Base-by-base conservation (phyloP, 1,284 basidiomycete genomes). In the Cryptococcus sp. region DNA sequence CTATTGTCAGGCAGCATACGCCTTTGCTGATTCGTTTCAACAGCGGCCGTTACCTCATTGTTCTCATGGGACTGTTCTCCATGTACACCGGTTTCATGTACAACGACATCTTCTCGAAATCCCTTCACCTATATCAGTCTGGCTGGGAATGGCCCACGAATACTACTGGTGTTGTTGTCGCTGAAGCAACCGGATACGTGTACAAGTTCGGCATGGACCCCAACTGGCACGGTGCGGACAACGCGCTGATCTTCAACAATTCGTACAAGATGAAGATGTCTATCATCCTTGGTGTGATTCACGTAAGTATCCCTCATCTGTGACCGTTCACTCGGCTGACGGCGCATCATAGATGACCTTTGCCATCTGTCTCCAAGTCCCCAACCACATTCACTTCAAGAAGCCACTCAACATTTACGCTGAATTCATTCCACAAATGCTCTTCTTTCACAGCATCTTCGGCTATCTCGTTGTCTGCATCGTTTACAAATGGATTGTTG, bases 181-280 rank as follows among this genome's bases (percentile, higher is more conserved):
- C 84, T 15, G 70, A 81, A 6, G 69, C 82, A 22, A 90, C 83
- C 57, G 88, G 88, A 3, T 81, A 83, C 66, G 82, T 86, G 38
- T 99, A 99, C 81, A 86, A 89, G 2, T 93, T 99, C 68, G 96
- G 96, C 67, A 79, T 99, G 65, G 96, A 99, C 77, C 93, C 95
- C 46, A 87, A 81, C 55, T 99, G 96, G 96, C 93, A 97, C 76
- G 93, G 88, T 38, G 84, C 94, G 10, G 91, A 93, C 67, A 99
- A 99, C 75, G 83, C 83, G 1, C 83, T 99, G 58, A 87, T 98
- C 55, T 99, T 99, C 78, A 91, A 89, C 63, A 99, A 99, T 79
- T 98, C 94, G 55, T 94, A 96, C 83, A 99, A 99, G 87, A 99
- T 99, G 96, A 99, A 99, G 83, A 94, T 99, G 93, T 92, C 93